These are phyloP conservation scores for Metschnikowia shivogae DNA, from an alignment of 805 yeast species.

Conservation along the genomic window DNA sequence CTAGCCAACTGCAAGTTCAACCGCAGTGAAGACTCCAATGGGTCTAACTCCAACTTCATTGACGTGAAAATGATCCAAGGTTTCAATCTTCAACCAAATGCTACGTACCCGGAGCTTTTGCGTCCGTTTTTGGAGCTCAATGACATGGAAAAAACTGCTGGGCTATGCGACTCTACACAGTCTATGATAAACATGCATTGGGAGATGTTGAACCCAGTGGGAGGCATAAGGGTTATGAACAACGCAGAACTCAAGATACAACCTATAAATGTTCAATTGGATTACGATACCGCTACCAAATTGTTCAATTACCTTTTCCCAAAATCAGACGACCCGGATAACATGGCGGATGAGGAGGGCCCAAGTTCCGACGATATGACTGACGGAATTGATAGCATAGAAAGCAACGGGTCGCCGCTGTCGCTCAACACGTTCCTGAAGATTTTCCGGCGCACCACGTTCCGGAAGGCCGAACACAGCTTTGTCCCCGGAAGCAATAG, in stretches of 20 bases:
- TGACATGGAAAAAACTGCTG: slow-evolving; percentile 11
- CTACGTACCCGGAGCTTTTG: slow-evolving; percentile 68
- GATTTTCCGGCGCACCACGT: slow-evolving; percentile 1
- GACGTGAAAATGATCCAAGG: slow-evolving; percentile 63
- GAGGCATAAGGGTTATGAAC: slow-evolving; percentile 82
- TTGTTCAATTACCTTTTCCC: slow-evolving; percentile 74
- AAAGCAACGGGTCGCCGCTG: neutral
- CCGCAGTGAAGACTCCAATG: slow-evolving; percentile 59
- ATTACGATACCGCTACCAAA: slow-evolving; percentile 61
- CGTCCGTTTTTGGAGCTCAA: slow-evolving; percentile 41
- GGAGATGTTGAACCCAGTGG: slow-evolving; percentile 83
- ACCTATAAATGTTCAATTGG: slow-evolving; percentile 71
- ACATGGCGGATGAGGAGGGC: neutral
- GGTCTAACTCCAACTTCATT: slow-evolving; percentile 60
- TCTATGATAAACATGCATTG: slow-evolving; percentile 44
- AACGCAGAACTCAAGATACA: slow-evolving; percentile 54
- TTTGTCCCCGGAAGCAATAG: neutral
- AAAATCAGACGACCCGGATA: slow-evolving; percentile 22
- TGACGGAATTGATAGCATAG: slow-evolving; percentile 1
- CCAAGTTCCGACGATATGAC: slow-evolving; percentile 24
- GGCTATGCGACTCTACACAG: slow-evolving; percentile 3
- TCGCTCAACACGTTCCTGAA: neutral
- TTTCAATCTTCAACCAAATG: slow-evolving; percentile 53
- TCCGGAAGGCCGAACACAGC: neutral
- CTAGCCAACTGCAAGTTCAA: slow-evolving; percentile 58